These are phyloP conservation scores for Lolium multiflorum DNA, from an alignment of 176 grass and related monocot genomes.

Conservation along the genomic window DNA sequence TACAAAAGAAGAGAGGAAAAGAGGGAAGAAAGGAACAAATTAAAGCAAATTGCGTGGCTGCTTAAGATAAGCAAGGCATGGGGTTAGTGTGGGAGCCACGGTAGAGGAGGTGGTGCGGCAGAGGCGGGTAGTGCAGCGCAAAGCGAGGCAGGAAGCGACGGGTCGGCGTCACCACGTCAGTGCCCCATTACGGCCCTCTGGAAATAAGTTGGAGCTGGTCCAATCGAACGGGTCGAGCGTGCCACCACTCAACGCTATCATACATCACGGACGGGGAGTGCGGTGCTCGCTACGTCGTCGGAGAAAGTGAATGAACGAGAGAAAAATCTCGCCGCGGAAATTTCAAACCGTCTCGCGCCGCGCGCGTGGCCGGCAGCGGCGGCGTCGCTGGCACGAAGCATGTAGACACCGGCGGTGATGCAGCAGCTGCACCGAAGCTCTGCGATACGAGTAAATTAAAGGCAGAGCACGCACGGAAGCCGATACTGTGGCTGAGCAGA, in stretches of 20 bases:
- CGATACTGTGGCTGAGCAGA: background rate
- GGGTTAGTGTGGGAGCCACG: conserved; percentile 26
- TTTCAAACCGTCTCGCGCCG: background rate
- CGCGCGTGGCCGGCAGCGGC: background rate
- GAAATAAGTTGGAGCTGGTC: conserved; percentile 35
- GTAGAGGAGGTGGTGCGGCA: background rate
- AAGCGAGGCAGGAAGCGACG: background rate
- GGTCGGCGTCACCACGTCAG: conserved; percentile 32
- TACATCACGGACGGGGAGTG: background rate
- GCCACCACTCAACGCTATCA: conserved; percentile 21
- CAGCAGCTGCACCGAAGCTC: conserved; percentile 16
- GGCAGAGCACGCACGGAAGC: background rate
- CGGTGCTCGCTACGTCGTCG: background rate
- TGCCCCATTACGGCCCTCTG: conserved; percentile 30
- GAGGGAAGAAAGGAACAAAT: conserved; percentile 6
- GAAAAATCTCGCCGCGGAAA: conserved; percentile 3
- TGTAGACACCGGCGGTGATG: background rate
- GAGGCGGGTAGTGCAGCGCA: background rate
- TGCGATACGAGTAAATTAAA: conserved; percentile 2
- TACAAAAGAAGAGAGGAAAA: too few species aligned
- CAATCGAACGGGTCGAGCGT: background rate
- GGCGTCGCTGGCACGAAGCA: background rate
- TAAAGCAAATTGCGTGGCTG: conserved; percentile 16
- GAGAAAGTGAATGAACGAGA: background rate
- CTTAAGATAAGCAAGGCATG: conserved; percentile 30